Conservation (phyloP, 768 basidiomycete species). For the Gloeopeniophorella convolvens region DNA sequence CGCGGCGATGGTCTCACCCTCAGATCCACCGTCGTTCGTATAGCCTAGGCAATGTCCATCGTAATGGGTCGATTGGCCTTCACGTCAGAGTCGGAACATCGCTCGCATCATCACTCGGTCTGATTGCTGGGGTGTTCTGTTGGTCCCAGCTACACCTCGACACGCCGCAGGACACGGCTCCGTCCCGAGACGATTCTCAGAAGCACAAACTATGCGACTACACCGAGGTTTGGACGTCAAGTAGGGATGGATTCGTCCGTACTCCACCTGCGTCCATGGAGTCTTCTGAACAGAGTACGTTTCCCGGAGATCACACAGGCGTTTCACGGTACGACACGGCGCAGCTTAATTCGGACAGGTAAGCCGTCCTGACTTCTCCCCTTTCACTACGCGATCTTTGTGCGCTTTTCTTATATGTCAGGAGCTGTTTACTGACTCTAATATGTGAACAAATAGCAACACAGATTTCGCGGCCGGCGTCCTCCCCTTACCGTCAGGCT, state of each 20-base stretch:
- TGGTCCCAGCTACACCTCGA: slow-evolving; percentile 11
- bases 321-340: slow-evolving; percentile 5
- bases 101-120: slow-evolving; percentile 1
- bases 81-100: background rate
- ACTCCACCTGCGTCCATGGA: background rate
- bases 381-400: no score
- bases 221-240: background rate
- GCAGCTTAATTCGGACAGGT: background rate
- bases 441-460: background rate
- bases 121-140: slow-evolving; percentile 1
- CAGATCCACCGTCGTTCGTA: background rate
- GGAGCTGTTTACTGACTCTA: no score
- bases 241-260: background rate
- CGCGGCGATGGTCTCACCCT: no score
- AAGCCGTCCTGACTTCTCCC: no score
- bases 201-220: background rate
- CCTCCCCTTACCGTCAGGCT: slow-evolving; percentile 9
- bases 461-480: slow-evolving; percentile 1
- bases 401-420: no score
- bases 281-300: background rate
- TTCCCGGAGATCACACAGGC: slow-evolving; percentile 6
- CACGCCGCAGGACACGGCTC: background rate
- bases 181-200: background rate
- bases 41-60: background rate
- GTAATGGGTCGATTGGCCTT: background rate